Percentiles rank a stretch among this genome's conserved stretches.
Conservation (phyloP, 345 rosid species). For the Chamaenerion angustifolium region DNA sequence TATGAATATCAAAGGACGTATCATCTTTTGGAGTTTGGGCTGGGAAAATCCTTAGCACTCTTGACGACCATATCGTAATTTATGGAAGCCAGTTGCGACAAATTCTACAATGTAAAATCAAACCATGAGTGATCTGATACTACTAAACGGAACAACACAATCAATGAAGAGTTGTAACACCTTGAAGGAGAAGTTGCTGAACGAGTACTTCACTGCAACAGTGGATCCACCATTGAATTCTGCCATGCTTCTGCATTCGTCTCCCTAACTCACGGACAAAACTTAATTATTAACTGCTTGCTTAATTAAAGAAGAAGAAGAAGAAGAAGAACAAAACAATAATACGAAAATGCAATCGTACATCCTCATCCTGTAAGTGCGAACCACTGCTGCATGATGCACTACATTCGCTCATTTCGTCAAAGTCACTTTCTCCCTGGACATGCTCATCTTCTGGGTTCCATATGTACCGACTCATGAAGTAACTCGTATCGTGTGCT, state of each 20-base stretch:
- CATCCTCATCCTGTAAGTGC: conserved; percentile 63
- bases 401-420: conserved; percentile 57
- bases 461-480: conserved; percentile 90
- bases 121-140: no score
- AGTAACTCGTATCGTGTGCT: conserved; percentile 76
- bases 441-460: conserved; percentile 69
- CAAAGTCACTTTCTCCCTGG: conserved; percentile 76
- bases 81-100: conserved; percentile 83
- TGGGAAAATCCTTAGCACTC: conserved; percentile 1
- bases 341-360: conserved; percentile 11
- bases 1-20: no score
- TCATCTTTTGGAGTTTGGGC: no score
- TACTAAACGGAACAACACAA: neutral
- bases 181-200: conserved; percentile 95
- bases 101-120: conserved; percentile 29
- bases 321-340: no score
- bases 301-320: no score
- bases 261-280: conserved; percentile 36
- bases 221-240: conserved; percentile 46
- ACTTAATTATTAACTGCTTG: no score
- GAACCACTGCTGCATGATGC: conserved; percentile 52
- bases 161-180: conserved; percentile 12
- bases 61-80: conserved; percentile 42
- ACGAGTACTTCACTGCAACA: conserved; percentile 69
- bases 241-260: conserved; percentile 65